These are phyloP conservation scores for Hyphopichia wangnamkhiaoensis DNA, from an alignment of 1,139 yeast genomes.

Conservation along the genomic window DNA sequence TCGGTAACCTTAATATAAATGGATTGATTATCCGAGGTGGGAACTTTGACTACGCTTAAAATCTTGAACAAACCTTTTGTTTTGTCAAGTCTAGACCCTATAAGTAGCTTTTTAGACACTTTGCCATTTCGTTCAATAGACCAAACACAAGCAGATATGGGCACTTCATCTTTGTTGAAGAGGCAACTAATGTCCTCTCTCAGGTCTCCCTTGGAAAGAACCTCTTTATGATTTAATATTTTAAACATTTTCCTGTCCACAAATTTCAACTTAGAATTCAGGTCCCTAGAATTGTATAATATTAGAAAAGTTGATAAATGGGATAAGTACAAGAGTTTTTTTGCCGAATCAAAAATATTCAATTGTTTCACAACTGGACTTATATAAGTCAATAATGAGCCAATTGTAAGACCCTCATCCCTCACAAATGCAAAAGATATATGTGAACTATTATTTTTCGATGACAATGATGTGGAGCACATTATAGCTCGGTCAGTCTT, in stretches of 20 bases:
- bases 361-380: constrained; percentile 33
- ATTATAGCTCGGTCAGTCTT: constrained; percentile 24
- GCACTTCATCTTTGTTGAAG: constrained; percentile 35
- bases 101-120: constrained; percentile 38
- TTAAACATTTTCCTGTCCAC: constrained; percentile 34
- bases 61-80: constrained; percentile 42
- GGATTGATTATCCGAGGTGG: constrained; percentile 15
- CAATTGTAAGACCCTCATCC: constrained; percentile 51
- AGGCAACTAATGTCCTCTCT: constrained; percentile 17
- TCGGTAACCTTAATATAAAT: constrained; percentile 28
- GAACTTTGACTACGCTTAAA: constrained; percentile 35
- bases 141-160: constrained; percentile 39
- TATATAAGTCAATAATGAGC: constrained; percentile 28
- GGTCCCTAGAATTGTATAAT: constrained; percentile 32
- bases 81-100: constrained; percentile 35
- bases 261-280: constrained; percentile 28
- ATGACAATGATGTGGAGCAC: constrained; percentile 15
- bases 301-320: constrained; percentile 39
- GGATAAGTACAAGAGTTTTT: constrained; percentile 32
- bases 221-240: constrained; percentile 21
- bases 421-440: constrained; percentile 38
- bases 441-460: not conserved
- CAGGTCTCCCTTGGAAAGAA: constrained; percentile 14
- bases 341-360: constrained; percentile 39
- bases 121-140: constrained; percentile 30